Evolutionary conservation across 2,329 filamentous ascomycete genomes (phyloP).

Genomic region (Fusarium aywerte): DNA sequence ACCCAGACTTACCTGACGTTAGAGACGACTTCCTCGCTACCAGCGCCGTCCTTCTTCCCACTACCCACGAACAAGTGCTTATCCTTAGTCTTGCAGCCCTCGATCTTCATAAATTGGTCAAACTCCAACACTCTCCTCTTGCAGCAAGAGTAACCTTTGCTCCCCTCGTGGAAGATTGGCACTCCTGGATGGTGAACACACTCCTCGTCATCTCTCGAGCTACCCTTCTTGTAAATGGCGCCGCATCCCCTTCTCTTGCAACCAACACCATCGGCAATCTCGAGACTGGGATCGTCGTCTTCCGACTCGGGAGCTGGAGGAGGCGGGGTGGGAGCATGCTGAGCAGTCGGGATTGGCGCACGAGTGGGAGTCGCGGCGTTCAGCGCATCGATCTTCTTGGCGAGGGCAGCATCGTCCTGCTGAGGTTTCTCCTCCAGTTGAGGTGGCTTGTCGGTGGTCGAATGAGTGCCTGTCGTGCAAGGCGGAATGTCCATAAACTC

Average conservation of each 20-base stretch:
- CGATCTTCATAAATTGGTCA: conserved; percentile 96
- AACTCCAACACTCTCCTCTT: conserved; percentile 96
- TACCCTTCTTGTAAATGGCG: conserved; percentile 69
- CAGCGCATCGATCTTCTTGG: conserved; percentile 65
- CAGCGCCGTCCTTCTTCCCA: conserved; percentile 69
- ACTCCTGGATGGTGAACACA: conserved; percentile 91
- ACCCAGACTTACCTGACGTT: conserved; percentile 72
- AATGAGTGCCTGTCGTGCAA: conserved; percentile 93
- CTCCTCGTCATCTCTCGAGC: conserved; percentile 73
- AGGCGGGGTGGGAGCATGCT: conserved; percentile 62
- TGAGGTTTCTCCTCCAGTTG: conserved; percentile 68
- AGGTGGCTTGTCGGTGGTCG: conserved; percentile 79
- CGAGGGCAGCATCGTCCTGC: conserved; percentile 55
- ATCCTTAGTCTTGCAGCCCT: conserved; percentile 85
- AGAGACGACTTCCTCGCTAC: conserved; percentile 78
- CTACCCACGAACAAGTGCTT: conserved; percentile 87
- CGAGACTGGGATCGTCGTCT: conserved; percentile 81
- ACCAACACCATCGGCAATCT: conserved; percentile 76
- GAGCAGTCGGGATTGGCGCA: conserved; percentile 55
- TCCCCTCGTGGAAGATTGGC: conserved; percentile 96
- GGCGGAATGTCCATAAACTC: conserved; percentile 94
- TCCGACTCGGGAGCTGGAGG: conserved; percentile 80
- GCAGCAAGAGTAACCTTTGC: conserved; percentile 97
- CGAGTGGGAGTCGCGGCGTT: conserved; percentile 56
- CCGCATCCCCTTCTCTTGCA: conserved; percentile 85